Base-by-base conservation (phyloP, 2,329 filamentous ascomycete species). In the Juglanconis oblonga region DNA sequence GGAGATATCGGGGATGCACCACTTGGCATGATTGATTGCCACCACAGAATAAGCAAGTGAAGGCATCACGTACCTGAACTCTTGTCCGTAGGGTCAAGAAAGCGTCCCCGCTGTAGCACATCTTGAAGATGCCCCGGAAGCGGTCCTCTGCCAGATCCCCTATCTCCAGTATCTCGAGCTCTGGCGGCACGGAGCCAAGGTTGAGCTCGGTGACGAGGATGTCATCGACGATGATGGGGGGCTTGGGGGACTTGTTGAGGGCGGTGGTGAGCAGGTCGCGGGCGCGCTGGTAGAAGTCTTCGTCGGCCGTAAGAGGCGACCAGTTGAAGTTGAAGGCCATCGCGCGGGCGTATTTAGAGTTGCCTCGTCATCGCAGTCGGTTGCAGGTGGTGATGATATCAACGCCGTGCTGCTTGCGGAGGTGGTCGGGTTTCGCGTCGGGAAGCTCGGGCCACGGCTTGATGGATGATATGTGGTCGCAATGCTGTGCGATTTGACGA, bases 301-400 rank as follows among this genome's bases (percentile, higher is more conserved):
- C 94, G 79, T 98, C 95, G 72, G 94, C 94, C 79, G 96, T 95
- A 67, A 99, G 84, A 72, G 95, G 95, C 85, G 92, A 97, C 95
- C 95, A 99, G 91, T 98, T 98, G 90, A 99, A 99, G 83, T 98
- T 98, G 90, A 99, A 99, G 68, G 95, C 95, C 95, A 99, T 99
- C 49, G 57, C 58, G 57, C 45, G 53, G 61, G 61, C 56, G 61
- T 62, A 77, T 78, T 82, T 76, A 77, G 76, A 78, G 79, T 76
- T 65, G 60, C 40, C 51, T 58, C 53, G 48, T 56, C 66, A 67
- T 67, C 51, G 66, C 66, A 64, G 59, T 56, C 45, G 51, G 60
- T 52, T 51, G 32, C 13, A 17, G 17, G 17, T 17, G 17, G 14
- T 17, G 33, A 52, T 44, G 61, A 47, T 50, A 55, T 44, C 55